Evolutionary conservation across 2,329 filamentous ascomycete species (phyloP).

Genomic region (Exophiala sp.): DNA sequence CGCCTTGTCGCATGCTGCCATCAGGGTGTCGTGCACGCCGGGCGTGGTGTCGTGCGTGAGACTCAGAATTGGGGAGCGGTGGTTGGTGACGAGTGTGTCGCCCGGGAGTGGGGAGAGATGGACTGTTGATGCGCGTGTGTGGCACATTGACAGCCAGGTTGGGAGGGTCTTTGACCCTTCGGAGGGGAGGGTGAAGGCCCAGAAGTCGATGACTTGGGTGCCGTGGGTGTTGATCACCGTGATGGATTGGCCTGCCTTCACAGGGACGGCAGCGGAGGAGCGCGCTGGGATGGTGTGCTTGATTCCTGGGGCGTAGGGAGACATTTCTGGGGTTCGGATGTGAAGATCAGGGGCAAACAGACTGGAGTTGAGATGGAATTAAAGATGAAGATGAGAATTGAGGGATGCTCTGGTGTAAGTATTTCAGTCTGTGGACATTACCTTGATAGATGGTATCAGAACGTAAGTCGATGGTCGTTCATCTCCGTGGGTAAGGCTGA

Average conservation of each 20-base stretch:
- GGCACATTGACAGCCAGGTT: slow-evolving; percentile 38
- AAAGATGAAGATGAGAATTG: background rate
- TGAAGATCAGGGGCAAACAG: too few species aligned
- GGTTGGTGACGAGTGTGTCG: slow-evolving; percentile 38
- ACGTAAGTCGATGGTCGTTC: slow-evolving; percentile 4
- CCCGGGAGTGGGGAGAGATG: slow-evolving; percentile 31
- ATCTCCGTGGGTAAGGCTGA: slow-evolving; percentile 9
- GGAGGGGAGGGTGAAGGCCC: slow-evolving; percentile 41
- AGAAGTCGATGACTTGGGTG: slow-evolving; percentile 51
- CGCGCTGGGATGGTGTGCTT: slow-evolving; percentile 40
- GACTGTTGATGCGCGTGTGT: slow-evolving; percentile 35
- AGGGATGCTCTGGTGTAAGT: background rate
- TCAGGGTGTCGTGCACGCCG: slow-evolving; percentile 41
- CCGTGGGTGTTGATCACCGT: slow-evolving; percentile 49
- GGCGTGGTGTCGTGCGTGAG: slow-evolving; percentile 38
- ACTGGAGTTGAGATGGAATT: background rate
- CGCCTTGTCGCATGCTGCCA: slow-evolving; percentile 40
- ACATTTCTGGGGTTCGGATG: background rate
- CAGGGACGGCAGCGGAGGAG: slow-evolving; percentile 39
- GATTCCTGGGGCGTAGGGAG: slow-evolving; percentile 6
- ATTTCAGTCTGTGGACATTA: background rate
- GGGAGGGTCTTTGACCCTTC: slow-evolving; percentile 1
- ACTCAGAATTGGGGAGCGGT: slow-evolving; percentile 37
- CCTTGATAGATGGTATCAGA: background rate
- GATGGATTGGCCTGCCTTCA: slow-evolving; percentile 39